phyloP scores from a whole-genome alignment of 768 basidiomycete genomes.

The Pilatotrama ljubarskyi region DNA sequence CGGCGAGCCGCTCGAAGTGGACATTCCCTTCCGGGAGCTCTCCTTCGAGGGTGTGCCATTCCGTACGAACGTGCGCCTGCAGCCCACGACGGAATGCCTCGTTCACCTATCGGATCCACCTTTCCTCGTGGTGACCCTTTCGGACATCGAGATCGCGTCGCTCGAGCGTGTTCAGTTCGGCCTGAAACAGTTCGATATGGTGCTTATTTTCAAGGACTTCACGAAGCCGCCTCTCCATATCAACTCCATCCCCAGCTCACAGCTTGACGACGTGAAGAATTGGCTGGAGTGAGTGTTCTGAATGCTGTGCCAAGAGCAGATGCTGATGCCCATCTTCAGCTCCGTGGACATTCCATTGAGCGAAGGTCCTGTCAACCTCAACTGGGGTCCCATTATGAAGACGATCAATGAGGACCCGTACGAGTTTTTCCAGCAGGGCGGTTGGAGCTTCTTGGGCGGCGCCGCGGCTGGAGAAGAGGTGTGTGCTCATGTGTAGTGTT shows the following conservation, averaged over 20 bases:
- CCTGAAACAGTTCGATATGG: constrained; percentile 94
- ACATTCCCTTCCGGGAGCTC: constrained; percentile 95
- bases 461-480: constrained; percentile 66
- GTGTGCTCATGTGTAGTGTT: constrained; percentile 26
- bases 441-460: constrained; percentile 89
- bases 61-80: constrained; percentile 90
- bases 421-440: constrained; percentile 95
- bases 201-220: constrained; percentile 97
- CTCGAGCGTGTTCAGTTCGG: constrained; percentile 96
- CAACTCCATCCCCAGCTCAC: constrained; percentile 89
- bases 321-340: constrained; percentile 42
- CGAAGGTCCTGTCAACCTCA: constrained; percentile 95
- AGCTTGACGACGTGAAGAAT: constrained; percentile 97
- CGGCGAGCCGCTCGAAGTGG: constrained; percentile 87
- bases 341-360: constrained; percentile 96
- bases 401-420: constrained; percentile 95
- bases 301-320: constrained; percentile 3
- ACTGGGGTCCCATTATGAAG: constrained; percentile 99
- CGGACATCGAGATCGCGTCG: constrained; percentile 95
- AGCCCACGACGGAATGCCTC: constrained; percentile 95
- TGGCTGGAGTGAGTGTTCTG: constrained; percentile 85
- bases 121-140: constrained; percentile 91
- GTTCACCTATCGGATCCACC: constrained; percentile 95
- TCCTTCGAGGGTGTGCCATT: constrained; percentile 97
- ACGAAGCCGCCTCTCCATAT: constrained; percentile 90